Conservation (phyloP, 2,329 filamentous ascomycete species). For the Botrytis deweyae region DNA sequence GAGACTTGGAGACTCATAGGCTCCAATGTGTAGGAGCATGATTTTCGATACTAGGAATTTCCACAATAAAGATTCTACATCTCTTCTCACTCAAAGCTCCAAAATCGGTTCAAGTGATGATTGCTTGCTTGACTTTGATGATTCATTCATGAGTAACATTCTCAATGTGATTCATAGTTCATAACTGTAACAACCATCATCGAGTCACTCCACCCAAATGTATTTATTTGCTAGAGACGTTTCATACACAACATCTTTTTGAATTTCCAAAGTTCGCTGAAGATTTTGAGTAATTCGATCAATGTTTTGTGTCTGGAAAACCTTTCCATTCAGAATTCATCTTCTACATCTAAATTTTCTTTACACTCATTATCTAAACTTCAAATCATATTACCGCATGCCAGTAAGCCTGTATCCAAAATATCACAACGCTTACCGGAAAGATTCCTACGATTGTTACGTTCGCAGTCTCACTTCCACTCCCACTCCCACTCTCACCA, state of each 20-base stretch:
- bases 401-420: not conserved
- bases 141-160: not conserved
- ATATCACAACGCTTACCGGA: not conserved
- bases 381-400: too few relatives aligned
- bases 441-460: not conserved
- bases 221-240: not conserved
- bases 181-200: not conserved
- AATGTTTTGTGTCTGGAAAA: not conserved
- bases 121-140: not conserved
- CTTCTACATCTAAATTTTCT: not conserved
- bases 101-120: not conserved
- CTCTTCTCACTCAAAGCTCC: not conserved
- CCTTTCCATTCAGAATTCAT: not conserved
- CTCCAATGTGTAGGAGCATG: not conserved
- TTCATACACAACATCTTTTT: not conserved
- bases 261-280: not conserved
- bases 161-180: not conserved
- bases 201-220: not conserved
- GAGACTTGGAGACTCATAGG: rapidly evolving
- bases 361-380: too few relatives aligned
- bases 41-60: not conserved
- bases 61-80: not conserved
- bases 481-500: too few relatives aligned
- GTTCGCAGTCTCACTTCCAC: too few relatives aligned
- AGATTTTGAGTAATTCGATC: not conserved